phyloP scores from a whole-genome alignment of 257 asterid species.

The Linderniella brevidens region DNA sequence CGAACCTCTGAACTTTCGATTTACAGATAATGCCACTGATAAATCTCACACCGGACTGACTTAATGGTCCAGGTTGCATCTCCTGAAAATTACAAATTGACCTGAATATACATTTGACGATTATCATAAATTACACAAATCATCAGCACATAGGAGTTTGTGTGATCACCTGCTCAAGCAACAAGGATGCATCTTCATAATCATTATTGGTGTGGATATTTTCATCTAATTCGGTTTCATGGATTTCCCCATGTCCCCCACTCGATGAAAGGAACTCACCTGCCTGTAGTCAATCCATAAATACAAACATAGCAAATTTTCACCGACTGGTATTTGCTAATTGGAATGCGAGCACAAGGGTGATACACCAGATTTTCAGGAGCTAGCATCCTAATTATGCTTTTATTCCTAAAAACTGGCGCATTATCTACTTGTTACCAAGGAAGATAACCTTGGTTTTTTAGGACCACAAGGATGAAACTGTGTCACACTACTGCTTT shows the following conservation, averaged over 20 bases:
- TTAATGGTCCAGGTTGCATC: constrained; percentile 59
- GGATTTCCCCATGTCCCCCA: constrained; percentile 38
- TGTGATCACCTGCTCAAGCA: constrained; percentile 65
- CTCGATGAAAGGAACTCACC: constrained; percentile 72
- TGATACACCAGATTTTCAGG: too few relatives aligned
- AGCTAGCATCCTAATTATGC: too few relatives aligned
- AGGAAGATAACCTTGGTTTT: too few relatives aligned
- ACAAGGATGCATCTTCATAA: constrained; percentile 46
- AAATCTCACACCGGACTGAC: constrained; percentile 87
- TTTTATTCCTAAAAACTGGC: too few relatives aligned
- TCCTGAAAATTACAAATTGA: constrained; percentile 42
- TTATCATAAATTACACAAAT: constrained; percentile 9
- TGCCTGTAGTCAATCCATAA: constrained; percentile 38
- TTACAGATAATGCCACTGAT: constrained; percentile 81
- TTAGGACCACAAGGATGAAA: too few relatives aligned
- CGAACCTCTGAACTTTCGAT: constrained; percentile 65
- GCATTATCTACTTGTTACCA: too few relatives aligned
- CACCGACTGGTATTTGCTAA: background rate
- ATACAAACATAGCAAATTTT: background rate
- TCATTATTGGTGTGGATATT: constrained; percentile 26
- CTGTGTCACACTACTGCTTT: too few relatives aligned
- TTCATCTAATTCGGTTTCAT: constrained; percentile 78
- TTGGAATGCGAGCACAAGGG: background rate
- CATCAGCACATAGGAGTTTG: constrained; percentile 10
- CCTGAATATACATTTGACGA: constrained; percentile 13